A percentile compares a stretch with the other conserved stretches of the same genome.
Evolutionary conservation across 2,329 filamentous ascomycete species (phyloP).

Genomic region (Trichoderma sp.): DNA sequence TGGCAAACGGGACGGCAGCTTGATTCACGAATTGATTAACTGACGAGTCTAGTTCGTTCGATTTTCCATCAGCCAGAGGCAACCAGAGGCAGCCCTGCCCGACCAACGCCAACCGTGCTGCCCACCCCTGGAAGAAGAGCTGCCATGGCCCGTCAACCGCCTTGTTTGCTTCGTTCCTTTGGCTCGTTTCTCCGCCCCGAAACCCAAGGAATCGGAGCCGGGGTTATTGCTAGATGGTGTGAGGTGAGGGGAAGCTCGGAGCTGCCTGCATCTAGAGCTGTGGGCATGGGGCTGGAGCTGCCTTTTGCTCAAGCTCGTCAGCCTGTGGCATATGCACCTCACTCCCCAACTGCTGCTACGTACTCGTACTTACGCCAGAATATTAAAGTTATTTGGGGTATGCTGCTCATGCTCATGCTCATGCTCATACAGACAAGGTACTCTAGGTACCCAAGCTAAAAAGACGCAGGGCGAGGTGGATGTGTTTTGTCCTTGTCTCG

Average conservation of each 20-base stretch:
- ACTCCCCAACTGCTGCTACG: background rate
- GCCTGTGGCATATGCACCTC: background rate
- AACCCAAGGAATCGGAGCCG: slow-evolving; percentile 5
- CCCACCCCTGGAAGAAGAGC: background rate
- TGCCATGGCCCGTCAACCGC: slow-evolving; percentile 11
- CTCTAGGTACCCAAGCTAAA: background rate
- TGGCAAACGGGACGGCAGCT: background rate
- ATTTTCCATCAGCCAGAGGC: background rate
- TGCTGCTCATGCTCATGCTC: background rate
- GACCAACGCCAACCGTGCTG: background rate
- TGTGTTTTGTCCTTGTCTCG: background rate
- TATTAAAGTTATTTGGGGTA: background rate
- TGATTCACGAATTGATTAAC: background rate
- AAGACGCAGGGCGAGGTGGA: background rate
- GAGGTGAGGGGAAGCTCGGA: background rate
- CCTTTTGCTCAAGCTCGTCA: background rate
- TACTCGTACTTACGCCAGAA: background rate
- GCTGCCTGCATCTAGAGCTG: slow-evolving; percentile 4
- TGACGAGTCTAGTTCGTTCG: background rate
- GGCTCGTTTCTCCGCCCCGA: background rate
- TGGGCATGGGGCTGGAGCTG: background rate
- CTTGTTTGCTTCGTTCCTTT: background rate
- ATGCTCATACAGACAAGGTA: background rate
- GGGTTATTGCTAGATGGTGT: background rate
- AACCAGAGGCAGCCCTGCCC: background rate